Evolutionary conservation across 169 alveolate genomes (phyloP), one percentile per base, ranked within the genome.

Genomic region (Hammondia hammondi): DNA sequence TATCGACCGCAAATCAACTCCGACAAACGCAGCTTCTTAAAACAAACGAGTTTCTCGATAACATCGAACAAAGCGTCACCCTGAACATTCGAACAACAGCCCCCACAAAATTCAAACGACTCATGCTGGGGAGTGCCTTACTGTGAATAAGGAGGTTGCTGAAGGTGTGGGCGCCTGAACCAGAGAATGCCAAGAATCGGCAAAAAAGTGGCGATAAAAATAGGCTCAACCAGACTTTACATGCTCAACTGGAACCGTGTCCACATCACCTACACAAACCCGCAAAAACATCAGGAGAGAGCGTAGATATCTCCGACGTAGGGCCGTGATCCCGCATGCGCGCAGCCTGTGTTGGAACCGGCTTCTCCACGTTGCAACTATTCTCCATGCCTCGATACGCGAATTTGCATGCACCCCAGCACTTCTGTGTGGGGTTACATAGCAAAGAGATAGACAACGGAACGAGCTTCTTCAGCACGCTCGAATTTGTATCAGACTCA

Each of bases 331-430:
- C 77, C 35, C 77, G 77, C 77, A 67, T 67, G 77, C 77, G 77
- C 77, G 77, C 77, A 67, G 2, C 77, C 77, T 17, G 77, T 17
- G 77, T 27, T 27, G 77, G 10, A 17, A 27, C 77, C 77, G 77
- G 32, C 32, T 17, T 27, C 32, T 27, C 35, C 2, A 39, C 77
- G 77, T 67, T 17, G 77, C 32, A 67, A 67, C 32, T 17, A 17
- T 27, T 67, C 77, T 67, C 19, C 77, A 29, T 67, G 77, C 77
- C 77, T 67, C 32, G 35, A 52, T 52, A 67, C 9, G 77, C 27
- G 24, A 67, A 67, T 17, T 67, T 67, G 77, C 77, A 67, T 67
- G 77, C 77, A 67, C 77, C 77, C 77, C 77, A 67, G 77, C 77
- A 67, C 27, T 29, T 67, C 3, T 67, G 35, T 67, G 77, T 67